Percentiles rank a stretch among this genome's conserved stretches.
phyloP scores from a whole-genome alignment of 768 basidiomycete genomes.

The Tubosaeta sp. region DNA sequence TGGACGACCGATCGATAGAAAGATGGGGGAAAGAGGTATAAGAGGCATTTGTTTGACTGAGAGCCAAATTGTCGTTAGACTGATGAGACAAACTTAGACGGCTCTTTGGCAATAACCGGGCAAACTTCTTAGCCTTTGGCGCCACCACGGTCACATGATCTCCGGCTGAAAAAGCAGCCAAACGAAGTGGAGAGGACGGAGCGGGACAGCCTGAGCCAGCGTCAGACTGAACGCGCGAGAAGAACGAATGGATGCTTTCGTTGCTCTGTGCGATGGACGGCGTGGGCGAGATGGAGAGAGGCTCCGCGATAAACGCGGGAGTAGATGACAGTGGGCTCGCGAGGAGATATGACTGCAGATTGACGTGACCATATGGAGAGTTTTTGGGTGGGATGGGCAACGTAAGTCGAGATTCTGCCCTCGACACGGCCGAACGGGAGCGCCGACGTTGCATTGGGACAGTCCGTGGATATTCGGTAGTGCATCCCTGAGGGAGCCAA shows the following conservation, averaged over 20 bases:
- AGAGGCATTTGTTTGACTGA: constrained; percentile 22
- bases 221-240: constrained; percentile 19
- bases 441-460: constrained; percentile 30
- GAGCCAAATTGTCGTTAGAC: constrained; percentile 24
- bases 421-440: constrained; percentile 32
- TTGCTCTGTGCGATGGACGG: constrained; percentile 22
- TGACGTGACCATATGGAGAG: constrained; percentile 31
- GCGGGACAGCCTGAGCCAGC: constrained; percentile 8
- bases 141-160: constrained; percentile 13
- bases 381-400: constrained; percentile 23
- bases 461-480: constrained; percentile 8
- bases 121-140: constrained; percentile 24
- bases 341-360: constrained; percentile 25
- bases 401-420: constrained; percentile 27
- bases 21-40: constrained; percentile 24
- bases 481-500: constrained; percentile 7
- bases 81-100: constrained; percentile 25
- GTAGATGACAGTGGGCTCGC: constrained; percentile 23
- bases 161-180: constrained; percentile 24
- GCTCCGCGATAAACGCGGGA: constrained; percentile 27
- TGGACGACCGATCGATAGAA: constrained; percentile 21
- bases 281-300: constrained; percentile 23
- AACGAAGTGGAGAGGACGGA: constrained; percentile 26
- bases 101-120: constrained; percentile 31
- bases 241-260: constrained; percentile 26